A percentile compares a stretch with the other conserved stretches of the same genome.
phyloP scores from a whole-genome alignment of 768 basidiomycete species.

The Boletus pseudopeckii region DNA sequence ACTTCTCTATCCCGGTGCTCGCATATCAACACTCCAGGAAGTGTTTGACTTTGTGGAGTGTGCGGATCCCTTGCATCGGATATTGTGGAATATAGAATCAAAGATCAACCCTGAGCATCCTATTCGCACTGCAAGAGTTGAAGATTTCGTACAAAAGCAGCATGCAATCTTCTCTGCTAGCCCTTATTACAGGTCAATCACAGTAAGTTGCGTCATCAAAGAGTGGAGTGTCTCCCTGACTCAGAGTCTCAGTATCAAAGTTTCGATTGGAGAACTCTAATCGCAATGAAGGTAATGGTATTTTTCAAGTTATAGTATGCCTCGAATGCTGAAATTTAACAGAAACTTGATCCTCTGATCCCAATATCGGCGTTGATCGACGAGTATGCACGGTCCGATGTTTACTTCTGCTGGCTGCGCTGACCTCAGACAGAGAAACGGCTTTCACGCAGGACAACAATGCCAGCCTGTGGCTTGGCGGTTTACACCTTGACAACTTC shows the following conservation, averaged over 20 bases:
- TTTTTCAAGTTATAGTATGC: neutral
- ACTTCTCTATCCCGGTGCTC: conserved; percentile 61
- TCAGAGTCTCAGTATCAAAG: conserved; percentile 60
- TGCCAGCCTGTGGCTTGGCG: conserved; percentile 66
- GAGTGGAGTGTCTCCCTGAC: neutral
- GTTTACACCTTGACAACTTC: conserved; percentile 60
- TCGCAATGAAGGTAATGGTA: conserved; percentile 59
- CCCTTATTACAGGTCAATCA: conserved; percentile 61
- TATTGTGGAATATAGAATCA: conserved; percentile 78
- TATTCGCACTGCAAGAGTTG: conserved; percentile 48
- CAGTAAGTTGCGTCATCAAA: conserved; percentile 38
- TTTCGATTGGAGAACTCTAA: conserved; percentile 76
- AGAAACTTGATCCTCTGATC: conserved; percentile 56
- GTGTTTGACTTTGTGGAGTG: conserved; percentile 75
- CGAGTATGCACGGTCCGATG: conserved; percentile 40
- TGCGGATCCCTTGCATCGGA: conserved; percentile 57
- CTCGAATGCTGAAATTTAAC: conserved; percentile 10
- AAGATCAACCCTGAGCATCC: conserved; percentile 60
- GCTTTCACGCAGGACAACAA: conserved; percentile 39
- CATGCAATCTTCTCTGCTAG: conserved; percentile 55
- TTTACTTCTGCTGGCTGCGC: neutral
- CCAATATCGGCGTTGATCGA: conserved; percentile 63
- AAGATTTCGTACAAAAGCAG: conserved; percentile 62
- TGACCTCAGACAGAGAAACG: conserved; percentile 35
- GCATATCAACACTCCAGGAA: conserved; percentile 70